A percentile compares a stretch with the other conserved stretches of the same genome.
Conservation (phyloP, 1,139 yeast species). For the Oligophagozyma castellii region DNA sequence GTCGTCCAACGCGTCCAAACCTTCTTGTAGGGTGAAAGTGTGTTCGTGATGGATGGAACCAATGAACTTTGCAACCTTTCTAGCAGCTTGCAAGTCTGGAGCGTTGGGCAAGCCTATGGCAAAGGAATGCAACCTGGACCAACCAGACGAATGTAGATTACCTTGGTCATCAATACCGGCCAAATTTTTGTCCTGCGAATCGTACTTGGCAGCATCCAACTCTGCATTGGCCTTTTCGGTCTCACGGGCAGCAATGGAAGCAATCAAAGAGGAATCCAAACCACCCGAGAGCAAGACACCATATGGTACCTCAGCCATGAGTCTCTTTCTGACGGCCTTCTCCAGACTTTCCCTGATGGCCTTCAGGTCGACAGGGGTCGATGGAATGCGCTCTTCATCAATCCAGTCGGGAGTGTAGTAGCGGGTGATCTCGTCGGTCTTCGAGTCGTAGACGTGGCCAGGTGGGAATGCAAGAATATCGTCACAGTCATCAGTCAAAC, state of each 20-base stretch:
- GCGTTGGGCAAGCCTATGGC: constrained; percentile 97
- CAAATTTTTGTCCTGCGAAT: constrained; percentile 35
- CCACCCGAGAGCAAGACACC: constrained; percentile 97
- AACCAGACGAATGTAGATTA: constrained; percentile 62
- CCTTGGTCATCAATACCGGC: constrained; percentile 91
- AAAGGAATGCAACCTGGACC: constrained; percentile 84
- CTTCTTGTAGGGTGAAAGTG: constrained; percentile 91
- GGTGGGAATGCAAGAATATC: constrained; percentile 91
- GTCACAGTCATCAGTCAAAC: constrained; percentile 90
- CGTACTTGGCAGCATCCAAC: constrained; percentile 25
- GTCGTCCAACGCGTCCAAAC: constrained; percentile 87
- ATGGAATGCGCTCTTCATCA: constrained; percentile 65
- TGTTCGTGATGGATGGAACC: constrained; percentile 97
- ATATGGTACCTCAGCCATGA: constrained; percentile 98
- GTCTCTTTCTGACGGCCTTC: constrained; percentile 93
- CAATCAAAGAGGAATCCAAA: constrained; percentile 89
- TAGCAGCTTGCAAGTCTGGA: constrained; percentile 93
- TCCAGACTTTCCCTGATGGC: constrained; percentile 71
- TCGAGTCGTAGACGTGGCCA: constrained; percentile 91
- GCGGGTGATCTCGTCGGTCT: constrained; percentile 71
- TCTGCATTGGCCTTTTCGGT: constrained; percentile 63
- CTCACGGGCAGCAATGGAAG: constrained; percentile 94
- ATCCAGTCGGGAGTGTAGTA: constrained; percentile 92
- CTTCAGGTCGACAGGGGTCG: constrained; percentile 57
- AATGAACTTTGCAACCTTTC: constrained; percentile 87